These are phyloP conservation scores for Epichloe scottii DNA, from an alignment of 2,329 filamentous ascomycete species.

Conservation along the genomic window DNA sequence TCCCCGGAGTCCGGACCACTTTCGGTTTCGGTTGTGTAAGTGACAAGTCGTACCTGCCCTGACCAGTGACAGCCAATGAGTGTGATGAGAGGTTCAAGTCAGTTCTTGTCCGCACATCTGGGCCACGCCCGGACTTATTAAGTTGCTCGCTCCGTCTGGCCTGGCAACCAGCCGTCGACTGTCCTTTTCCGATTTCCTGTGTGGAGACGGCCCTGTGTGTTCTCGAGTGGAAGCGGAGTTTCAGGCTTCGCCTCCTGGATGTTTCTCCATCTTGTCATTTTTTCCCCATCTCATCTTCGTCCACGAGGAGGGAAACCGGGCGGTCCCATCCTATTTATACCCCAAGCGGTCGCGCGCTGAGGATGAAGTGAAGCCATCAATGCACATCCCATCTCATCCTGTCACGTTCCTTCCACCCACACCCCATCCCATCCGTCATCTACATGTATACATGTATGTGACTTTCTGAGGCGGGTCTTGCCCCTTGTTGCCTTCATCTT, in stretches of 20 bases:
- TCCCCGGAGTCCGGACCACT: neutral
- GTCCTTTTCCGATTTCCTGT: neutral
- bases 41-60: neutral
- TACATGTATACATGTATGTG: neutral
- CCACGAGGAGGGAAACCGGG: neutral
- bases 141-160: constrained; percentile 5
- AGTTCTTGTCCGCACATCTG: neutral
- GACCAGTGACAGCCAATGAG: neutral
- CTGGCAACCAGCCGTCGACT: constrained; percentile 5
- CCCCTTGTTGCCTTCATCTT: neutral
- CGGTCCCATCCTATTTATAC: constrained; percentile 6
- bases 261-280: neutral
- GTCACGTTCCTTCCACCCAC: neutral
- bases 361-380: constrained; percentile 3
- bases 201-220: neutral
- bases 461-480: too few species aligned
- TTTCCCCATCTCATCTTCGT: neutral
- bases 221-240: neutral
- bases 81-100: neutral
- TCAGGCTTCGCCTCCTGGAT: neutral
- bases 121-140: neutral
- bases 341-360: neutral
- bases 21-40: constrained; percentile 1
- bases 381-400: neutral
- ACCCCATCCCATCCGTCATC: too few species aligned